Percentiles rank a stretch among this genome's conserved stretches.
These are phyloP conservation scores for Boletus patriciae DNA, from an alignment of 768 basidiomycete species.

Conservation along the genomic window DNA sequence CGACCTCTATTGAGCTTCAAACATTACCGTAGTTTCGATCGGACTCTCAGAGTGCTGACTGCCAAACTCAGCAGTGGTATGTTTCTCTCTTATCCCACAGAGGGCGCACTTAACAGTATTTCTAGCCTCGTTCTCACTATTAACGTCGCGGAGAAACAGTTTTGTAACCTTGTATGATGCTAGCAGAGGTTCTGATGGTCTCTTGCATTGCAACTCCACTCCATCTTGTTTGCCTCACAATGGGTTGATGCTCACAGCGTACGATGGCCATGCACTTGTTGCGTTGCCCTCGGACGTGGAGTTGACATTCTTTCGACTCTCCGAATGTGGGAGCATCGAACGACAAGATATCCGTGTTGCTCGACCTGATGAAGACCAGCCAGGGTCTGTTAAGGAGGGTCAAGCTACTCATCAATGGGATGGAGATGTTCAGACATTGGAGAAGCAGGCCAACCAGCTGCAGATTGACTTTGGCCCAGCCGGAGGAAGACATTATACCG, in stretches of 20 bases:
- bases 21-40: conserved; percentile 62
- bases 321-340: conserved; percentile 46
- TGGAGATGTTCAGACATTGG: conserved; percentile 40
- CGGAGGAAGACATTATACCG: conserved; percentile 43
- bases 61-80: conserved; percentile 36
- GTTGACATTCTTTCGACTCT: conserved; percentile 47
- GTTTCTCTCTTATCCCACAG: conserved; percentile 3
- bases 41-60: conserved; percentile 49
- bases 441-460: conserved; percentile 26
- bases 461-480: conserved; percentile 44
- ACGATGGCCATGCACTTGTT: conserved; percentile 35
- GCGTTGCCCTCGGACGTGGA: conserved; percentile 30
- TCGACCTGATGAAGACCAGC: conserved; percentile 13
- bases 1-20: conserved; percentile 61
- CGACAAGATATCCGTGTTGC: conserved; percentile 40
- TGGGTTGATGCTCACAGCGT: conserved; percentile 24
- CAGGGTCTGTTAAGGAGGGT: neutral
- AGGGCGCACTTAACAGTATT: neutral
- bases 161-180: conserved; percentile 68
- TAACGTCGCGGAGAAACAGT: conserved; percentile 59
- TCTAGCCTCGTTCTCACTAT: conserved; percentile 51
- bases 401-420: conserved; percentile 37
- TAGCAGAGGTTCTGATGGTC: conserved; percentile 37
- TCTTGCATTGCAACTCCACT: conserved; percentile 44
- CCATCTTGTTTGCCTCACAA: conserved; percentile 42